Conservation (phyloP, 257 asterid species). For the Apocynum venetum region DNA sequence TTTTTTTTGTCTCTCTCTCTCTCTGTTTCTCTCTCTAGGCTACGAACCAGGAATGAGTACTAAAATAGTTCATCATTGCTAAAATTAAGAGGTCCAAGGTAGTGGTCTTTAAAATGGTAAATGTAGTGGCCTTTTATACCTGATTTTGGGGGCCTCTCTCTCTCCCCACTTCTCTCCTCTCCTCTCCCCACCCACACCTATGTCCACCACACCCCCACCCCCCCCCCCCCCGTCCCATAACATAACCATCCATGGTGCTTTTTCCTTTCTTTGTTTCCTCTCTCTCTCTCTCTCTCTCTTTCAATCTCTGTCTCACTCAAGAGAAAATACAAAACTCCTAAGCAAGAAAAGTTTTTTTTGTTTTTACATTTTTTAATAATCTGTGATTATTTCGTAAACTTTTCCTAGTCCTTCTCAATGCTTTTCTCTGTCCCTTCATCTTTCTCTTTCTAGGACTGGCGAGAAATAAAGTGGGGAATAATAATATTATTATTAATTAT, state of each 20-base stretch:
- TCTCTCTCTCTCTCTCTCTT: background rate
- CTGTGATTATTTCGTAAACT: background rate
- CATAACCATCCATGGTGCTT: background rate
- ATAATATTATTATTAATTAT: conserved; percentile 19
- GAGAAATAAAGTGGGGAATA: conserved; percentile 12
- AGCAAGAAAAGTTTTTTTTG: background rate
- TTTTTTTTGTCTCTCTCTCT: background rate
- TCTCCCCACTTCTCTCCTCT: background rate
- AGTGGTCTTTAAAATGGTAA: conserved; percentile 12
- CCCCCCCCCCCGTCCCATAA: background rate
- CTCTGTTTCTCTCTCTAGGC: conserved; percentile 8
- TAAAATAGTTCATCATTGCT: conserved; percentile 12
- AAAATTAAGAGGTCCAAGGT: conserved; percentile 9
- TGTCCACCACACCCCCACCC: background rate
- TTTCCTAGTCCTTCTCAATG: background rate
- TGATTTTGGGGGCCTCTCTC: conserved; percentile 19
- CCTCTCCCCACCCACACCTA: background rate
- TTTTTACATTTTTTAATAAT: background rate
- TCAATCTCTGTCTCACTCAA: background rate
- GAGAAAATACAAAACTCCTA: background rate
- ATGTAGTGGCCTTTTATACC: conserved; percentile 39
- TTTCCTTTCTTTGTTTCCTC: background rate
- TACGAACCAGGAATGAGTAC: background rate
- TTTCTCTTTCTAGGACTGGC: conserved; percentile 15
- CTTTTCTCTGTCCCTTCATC: background rate